Evolutionary conservation across 2,329 filamentous ascomycete genomes (phyloP), one percentile per base, ranked within the genome.

Genomic region (Sordariomycetes sp.): DNA sequence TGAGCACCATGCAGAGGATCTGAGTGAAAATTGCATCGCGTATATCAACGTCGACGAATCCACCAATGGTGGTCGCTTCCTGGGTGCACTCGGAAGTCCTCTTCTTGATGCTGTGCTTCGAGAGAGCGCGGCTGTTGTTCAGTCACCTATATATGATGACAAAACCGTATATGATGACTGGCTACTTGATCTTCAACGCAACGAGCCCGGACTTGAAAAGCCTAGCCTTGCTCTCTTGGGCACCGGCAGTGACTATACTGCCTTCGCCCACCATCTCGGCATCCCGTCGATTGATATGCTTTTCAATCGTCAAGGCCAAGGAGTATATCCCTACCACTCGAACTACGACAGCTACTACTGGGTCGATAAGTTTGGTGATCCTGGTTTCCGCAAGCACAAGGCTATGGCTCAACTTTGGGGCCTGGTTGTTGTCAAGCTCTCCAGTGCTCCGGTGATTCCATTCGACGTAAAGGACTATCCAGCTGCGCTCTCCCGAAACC

Each of bases 301-400:
- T 8, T 75, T 73, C 39, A 47, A 46, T 9, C 44, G 45, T 21
- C 50, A 51, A 5, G 38, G 43, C 1, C 47, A 51, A 2, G 60
- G 63, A 25, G 57, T 77, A 4, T 77, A 77, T 44, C 73, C 77
- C 39, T 86, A 86, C 49, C 80, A 86, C 49, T 72, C 74, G 32
- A 85, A 86, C 55, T 86, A 85, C 49, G 82, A 86, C 48, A 79
- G 72, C 31, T 83, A 79, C 50, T 61, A 75, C 47, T 86, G 81
- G 80, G 83, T 85, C 75, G 69, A 78, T 24, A 73, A 62, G 7
- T 83, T 72, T 44, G 80, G 79, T 7, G 82, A 86, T 44, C 54
- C 57, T 14, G 59, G 55, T 2, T 66, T 59, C 6, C 63, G 70
- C 20, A 74, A 75, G 41, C 73, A 76, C 42, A 44, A 60, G 14